Percentiles rank a stretch among this genome's conserved stretches.
Conservation (phyloP, 257 asterid species). For the Coffea eugenioides region DNA sequence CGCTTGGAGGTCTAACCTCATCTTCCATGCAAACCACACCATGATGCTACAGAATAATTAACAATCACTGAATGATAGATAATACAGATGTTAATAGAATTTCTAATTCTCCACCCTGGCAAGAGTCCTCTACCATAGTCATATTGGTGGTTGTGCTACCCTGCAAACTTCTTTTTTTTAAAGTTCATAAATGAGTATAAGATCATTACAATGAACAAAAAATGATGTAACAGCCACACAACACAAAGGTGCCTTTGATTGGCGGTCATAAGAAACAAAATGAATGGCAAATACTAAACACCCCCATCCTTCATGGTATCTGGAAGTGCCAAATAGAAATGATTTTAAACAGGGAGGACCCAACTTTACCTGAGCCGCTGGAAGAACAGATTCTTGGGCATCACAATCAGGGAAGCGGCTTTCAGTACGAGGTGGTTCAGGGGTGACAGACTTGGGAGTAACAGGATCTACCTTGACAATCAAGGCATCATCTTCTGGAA, state of each 20-base stretch:
- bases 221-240: neutral
- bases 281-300: neutral
- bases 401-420: constrained; percentile 28
- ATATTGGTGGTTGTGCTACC: neutral
- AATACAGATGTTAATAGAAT: neutral
- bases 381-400: constrained; percentile 29
- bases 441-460: constrained; percentile 74
- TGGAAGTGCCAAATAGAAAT: neutral
- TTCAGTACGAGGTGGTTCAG: constrained; percentile 66
- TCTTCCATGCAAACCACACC: constrained; percentile 33
- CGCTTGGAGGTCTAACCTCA: constrained; percentile 34
- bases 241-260: neutral
- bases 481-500: constrained; percentile 33
- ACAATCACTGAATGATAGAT: neutral
- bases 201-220: neutral
- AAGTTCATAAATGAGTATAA: neutral
- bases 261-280: neutral
- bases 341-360: neutral
- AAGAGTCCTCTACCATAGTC: neutral
- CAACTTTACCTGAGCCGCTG: constrained; percentile 18
- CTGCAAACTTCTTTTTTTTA: neutral
- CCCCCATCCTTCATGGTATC: neutral
- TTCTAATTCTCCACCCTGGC: neutral
- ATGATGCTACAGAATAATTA: constrained; percentile 33
- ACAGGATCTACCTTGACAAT: constrained; percentile 62